Conservation (phyloP, 1,139 yeast species). For the Suhomyces bribrorum region DNA sequence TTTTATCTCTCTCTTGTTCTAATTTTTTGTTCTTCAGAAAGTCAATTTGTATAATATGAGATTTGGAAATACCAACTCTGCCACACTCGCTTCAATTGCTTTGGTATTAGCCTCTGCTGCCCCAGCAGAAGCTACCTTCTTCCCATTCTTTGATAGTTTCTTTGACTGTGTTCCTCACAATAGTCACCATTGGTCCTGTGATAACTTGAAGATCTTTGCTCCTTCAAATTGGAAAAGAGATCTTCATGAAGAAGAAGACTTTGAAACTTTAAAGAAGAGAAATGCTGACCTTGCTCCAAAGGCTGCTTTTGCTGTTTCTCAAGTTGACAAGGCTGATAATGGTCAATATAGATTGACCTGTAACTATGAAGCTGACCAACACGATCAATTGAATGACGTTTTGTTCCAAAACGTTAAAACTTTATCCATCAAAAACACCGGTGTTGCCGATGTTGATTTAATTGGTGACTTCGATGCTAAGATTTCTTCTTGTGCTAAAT, state of each 20-base stretch:
- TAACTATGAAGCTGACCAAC: slow-evolving; percentile 25
- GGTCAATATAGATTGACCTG: slow-evolving; percentile 22
- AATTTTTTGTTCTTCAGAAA: background rate
- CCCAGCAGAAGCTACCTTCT: slow-evolving; percentile 13
- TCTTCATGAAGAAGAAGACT: slow-evolving; percentile 25
- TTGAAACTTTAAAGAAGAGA: slow-evolving; percentile 27
- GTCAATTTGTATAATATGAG: slow-evolving; percentile 9
- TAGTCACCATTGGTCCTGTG: slow-evolving; percentile 7
- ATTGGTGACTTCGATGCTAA: slow-evolving; percentile 13
- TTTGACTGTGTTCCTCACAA: slow-evolving; percentile 8
- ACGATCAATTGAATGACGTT: slow-evolving; percentile 17
- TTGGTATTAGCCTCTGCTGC: slow-evolving; percentile 10
- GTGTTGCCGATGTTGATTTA: slow-evolving; percentile 19
- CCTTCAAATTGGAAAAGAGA: slow-evolving; percentile 16
- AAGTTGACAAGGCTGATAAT: slow-evolving; percentile 20
- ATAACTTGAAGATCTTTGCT: slow-evolving; percentile 7
- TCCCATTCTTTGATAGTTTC: slow-evolving; percentile 11
- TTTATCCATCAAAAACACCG: slow-evolving; percentile 23
- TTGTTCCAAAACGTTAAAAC: slow-evolving; percentile 18
- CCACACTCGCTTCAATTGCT: slow-evolving; percentile 13
- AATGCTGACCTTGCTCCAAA: slow-evolving; percentile 20
- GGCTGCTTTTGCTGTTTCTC: slow-evolving; percentile 27
- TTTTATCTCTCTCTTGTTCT: too few species aligned
- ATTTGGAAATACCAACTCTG: slow-evolving; percentile 5
- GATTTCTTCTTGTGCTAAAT: slow-evolving; percentile 18